A percentile compares a stretch with the other conserved stretches of the same genome.
Evolutionary conservation across 1,284 basidiomycete genomes (phyloP).

Genomic region (Microbotryomycetes sp.): DNA sequence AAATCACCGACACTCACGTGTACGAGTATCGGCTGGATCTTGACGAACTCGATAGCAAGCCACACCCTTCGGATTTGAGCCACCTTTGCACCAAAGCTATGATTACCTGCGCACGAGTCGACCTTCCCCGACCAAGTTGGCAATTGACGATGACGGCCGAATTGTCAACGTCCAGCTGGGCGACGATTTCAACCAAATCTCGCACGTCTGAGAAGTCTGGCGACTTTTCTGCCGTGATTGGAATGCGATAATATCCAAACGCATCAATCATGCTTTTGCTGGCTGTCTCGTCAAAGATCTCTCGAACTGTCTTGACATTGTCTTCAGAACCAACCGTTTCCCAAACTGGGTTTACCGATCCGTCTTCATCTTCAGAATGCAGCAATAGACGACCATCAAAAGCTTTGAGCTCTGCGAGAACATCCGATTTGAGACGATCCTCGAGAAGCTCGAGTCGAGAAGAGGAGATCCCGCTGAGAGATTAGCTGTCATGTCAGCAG

Average conservation of each 20-base stretch:
- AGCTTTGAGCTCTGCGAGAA: conserved; percentile 68
- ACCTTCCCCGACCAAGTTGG: conserved; percentile 89
- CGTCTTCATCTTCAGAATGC: conserved; percentile 82
- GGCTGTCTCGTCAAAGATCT: conserved; percentile 67
- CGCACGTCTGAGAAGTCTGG: conserved; percentile 46
- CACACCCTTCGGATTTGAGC: conserved; percentile 51
- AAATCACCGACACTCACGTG: not conserved
- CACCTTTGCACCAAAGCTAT: conserved; percentile 81
- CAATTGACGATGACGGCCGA: conserved; percentile 92
- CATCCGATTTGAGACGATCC: conserved; percentile 84
- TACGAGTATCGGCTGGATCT: conserved; percentile 5
- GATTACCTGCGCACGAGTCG: conserved; percentile 81
- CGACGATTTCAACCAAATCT: conserved; percentile 69
- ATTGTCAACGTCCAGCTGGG: conserved; percentile 59
- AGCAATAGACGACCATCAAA: conserved; percentile 84
- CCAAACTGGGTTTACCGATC: conserved; percentile 90
- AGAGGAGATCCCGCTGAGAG: conserved; percentile 81
- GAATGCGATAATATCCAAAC: conserved; percentile 75
- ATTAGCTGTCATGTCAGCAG: not conserved
- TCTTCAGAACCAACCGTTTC: conserved; percentile 68
- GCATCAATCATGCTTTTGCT: conserved; percentile 48
- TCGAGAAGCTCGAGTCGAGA: conserved; percentile 81
- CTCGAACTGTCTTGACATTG: conserved; percentile 70
- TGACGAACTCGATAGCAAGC: conserved; percentile 13
- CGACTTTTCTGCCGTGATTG: conserved; percentile 67